A percentile compares a stretch with the other conserved stretches of the same genome.
These are phyloP conservation scores for Tolypocladium cylindrosporum DNA, from an alignment of 2,329 filamentous ascomycete genomes.

Conservation along the genomic window DNA sequence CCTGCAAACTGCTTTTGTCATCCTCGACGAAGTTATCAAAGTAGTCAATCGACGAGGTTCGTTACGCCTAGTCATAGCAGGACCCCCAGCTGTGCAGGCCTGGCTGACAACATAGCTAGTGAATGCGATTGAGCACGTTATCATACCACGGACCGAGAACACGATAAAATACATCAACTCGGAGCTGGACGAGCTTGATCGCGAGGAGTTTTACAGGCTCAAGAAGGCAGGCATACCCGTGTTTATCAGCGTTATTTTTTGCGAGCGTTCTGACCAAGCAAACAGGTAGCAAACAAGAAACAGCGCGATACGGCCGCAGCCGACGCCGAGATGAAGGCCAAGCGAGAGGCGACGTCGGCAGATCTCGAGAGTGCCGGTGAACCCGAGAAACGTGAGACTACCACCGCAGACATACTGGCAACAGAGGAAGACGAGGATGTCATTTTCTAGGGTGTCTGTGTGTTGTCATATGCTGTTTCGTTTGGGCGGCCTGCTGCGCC, in stretches of 20 bases:
- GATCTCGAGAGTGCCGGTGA: constrained; percentile 17
- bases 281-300: constrained; percentile 67
- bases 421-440: constrained; percentile 75
- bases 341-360: constrained; percentile 43
- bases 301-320: constrained; percentile 63
- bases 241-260: not conserved
- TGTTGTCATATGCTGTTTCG: constrained; percentile 2
- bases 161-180: constrained; percentile 99
- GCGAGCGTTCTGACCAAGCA: not conserved
- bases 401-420: constrained; percentile 56
- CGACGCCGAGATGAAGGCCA: constrained; percentile 67
- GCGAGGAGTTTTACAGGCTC: constrained; percentile 94
- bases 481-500: not conserved
- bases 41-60: constrained; percentile 90
- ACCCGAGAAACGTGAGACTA: constrained; percentile 27
- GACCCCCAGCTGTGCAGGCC: constrained; percentile 7
- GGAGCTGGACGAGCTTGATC: constrained; percentile 90
- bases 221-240: constrained; percentile 54
- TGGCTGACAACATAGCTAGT: constrained; percentile 38
- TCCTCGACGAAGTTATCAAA: constrained; percentile 97
- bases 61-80: constrained; percentile 10
- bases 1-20: constrained; percentile 94
- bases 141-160: constrained; percentile 95
- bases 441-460: constrained; percentile 52
- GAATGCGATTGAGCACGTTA: constrained; percentile 93